Evolutionary conservation across 73 alveolate genomes (phyloP), one percentile per base, ranked within the genome.

Genomic region (Paramecium caudatum): DNA sequence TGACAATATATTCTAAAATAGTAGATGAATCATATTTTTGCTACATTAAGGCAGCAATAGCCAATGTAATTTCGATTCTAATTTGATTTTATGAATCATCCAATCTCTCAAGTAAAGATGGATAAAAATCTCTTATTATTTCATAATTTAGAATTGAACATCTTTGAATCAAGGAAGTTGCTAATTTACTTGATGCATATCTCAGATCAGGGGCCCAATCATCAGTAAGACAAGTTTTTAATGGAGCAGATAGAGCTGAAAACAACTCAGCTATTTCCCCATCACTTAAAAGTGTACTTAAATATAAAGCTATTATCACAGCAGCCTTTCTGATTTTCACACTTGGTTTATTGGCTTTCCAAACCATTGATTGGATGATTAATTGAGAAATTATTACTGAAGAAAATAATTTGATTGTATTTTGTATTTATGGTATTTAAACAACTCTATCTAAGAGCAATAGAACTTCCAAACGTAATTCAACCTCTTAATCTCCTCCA

Each of bases 171-270:
- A 96, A 91, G 33, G 81, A 50, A 70, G 94, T 95, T 19, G 95
- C 88, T 74, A 97, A 87, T 87, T 94, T 96, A 25, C 95, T 93
- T 1, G 97, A 87, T 41, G 98, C 95, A 90, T 91, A 97, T 82
- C 99, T 91, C 62, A 97, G 90, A 82, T 97, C 99, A 5, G 98
- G 95, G 61, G 98, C 99, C 98, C 98, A 97, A 88, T 97, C 99
- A 90, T 97, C 99, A 33, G 95, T 98, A 61, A 97, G 90, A 41
- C 98, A 94, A 0, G 95, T 82, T 92, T 97, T 97, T 34, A 97
- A 90, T 50, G 93, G 95, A 21, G 97, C 92, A 82, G 94, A 61
- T 55, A 97, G 90, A 45, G 96, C 98, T 78, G 95, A 74, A 70
- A 94, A 95, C 82, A 90, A 84, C 65, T 94, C 68, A 43, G 93